phyloP scores from a whole-genome alignment of 805 yeast genomes.

The Saitoella complicata region DNA sequence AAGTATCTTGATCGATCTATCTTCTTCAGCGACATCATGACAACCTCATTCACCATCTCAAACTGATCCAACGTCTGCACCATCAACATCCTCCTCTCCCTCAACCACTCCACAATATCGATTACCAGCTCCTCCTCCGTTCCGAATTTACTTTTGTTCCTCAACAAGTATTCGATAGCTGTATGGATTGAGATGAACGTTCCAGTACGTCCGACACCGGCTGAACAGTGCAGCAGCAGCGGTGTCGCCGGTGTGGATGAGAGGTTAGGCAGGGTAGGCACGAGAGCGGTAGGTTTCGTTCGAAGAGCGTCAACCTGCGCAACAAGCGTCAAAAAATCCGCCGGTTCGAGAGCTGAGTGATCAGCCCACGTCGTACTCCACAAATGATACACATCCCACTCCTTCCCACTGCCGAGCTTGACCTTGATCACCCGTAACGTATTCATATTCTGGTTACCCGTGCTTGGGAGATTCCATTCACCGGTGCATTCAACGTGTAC shows the following conservation, averaged over 20 bases:
- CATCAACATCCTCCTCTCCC: conserved; percentile 28
- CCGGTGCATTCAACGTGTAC: conserved; percentile 1
- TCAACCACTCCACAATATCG: conserved; percentile 20
- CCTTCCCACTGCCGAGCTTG: neutral
- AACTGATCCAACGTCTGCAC: conserved; percentile 26
- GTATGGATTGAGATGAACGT: conserved; percentile 58
- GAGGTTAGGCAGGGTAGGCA: conserved; percentile 17
- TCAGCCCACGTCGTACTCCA: conserved; percentile 77
- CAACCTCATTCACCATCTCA: too few species aligned
- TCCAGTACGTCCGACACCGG: conserved; percentile 96
- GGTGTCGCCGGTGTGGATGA: conserved; percentile 34
- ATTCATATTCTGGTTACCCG: neutral
- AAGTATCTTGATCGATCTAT: neutral
- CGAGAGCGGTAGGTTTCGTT: too few species aligned
- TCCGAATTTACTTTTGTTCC: neutral
- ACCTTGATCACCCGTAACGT: conserved; percentile 17
- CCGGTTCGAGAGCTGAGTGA: conserved; percentile 38
- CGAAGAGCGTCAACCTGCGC: conserved; percentile 18
- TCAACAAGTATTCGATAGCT: too few species aligned
- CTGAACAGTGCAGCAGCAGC: conserved; percentile 76
- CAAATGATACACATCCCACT: conserved; percentile 34
- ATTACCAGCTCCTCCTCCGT: conserved; percentile 14
- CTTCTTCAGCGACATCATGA: neutral
- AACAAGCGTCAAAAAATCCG: conserved; percentile 40
- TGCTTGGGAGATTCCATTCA: neutral